phyloP scores from a whole-genome alignment of 2,329 filamentous ascomycete genomes.

The Exserohilum rostratum region DNA sequence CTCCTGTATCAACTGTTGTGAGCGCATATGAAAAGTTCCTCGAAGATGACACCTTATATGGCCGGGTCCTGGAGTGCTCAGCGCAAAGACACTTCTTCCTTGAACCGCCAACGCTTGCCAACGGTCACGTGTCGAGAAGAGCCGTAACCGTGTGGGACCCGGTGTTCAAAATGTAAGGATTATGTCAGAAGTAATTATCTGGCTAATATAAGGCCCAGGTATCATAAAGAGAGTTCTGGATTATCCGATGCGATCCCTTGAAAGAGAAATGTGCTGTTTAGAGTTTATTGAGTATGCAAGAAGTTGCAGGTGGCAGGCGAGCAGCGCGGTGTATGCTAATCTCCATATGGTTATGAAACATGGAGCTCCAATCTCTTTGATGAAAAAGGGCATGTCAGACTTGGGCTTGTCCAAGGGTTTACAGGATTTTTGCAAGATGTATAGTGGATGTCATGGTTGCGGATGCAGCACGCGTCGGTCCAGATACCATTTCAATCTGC shows the following conservation, averaged over 20 bases:
- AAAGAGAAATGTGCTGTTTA: neutral
- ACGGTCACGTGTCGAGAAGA: conserved; percentile 52
- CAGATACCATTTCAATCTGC: neutral
- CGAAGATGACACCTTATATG: conserved; percentile 53
- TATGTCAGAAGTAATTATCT: neutral
- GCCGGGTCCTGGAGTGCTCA: conserved; percentile 55
- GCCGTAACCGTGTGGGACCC: conserved; percentile 58
- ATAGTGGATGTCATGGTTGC: neutral
- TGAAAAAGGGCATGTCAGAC: neutral
- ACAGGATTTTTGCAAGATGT: neutral
- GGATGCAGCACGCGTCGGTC: neutral
- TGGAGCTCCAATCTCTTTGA: neutral
- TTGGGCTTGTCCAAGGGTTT: conserved; percentile 5
- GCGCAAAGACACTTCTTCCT: conserved; percentile 51
- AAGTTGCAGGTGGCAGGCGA: neutral
- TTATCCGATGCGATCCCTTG: conserved; percentile 47
- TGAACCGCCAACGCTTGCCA: conserved; percentile 45
- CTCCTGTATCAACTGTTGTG: conserved; percentile 53
- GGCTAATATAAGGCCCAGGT: conserved; percentile 21
- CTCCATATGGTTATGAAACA: neutral
- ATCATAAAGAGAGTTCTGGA: conserved; percentile 52
- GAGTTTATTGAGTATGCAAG: neutral
- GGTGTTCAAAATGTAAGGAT: conserved; percentile 50
- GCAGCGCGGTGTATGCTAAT: neutral
- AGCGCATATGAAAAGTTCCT: conserved; percentile 55